Evolutionary conservation across 2,329 filamentous ascomycete species (phyloP), one percentile per base, ranked within the genome.

Genomic region (Nigrospora osmanthi): DNA sequence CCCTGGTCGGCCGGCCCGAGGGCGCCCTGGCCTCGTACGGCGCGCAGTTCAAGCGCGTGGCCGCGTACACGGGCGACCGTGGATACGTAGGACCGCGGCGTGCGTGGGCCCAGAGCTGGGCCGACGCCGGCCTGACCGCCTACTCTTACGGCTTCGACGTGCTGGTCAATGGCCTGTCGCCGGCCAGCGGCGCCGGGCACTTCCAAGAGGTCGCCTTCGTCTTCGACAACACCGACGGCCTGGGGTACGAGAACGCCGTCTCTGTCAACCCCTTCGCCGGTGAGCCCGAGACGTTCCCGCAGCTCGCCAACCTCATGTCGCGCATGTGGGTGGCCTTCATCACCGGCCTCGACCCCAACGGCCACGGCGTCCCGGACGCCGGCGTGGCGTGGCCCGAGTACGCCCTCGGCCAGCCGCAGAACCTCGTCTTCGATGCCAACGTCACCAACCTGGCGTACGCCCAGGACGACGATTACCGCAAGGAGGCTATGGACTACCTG

Each of bases 21-120:
- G 60, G 58, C 30, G 59, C 55, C 5, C 63, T 60, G 9, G 54
- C 51, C 13, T 54, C 54, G 12, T 66, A 61, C 35, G 75, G 75
- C 6, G 52, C 58, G 2, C 66, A 76, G 55, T 81, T 69, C 61
- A 76, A 79, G 47, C 75, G 80, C 46, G 69, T 64, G 12, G 69
- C 72, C 3, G 75, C 78, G 3, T 76, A 67, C 49, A 59, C 59
- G 11, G 79, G 80, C 32, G 80, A 84, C 59, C 62, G 64, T 4
- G 56, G 63, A 38, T 76, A 83, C 63, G 75, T 78, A 43, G 75
- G 72, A 2, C 70, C 72, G 31, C 70, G 79, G 3, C 70, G 81
- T 3, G 64, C 70, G 23, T 69, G 75, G 3, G 74, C 72, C 46
- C 63, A 78, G 52, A 65, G 65, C 2, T 80, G 75, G 72, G 64